Percentiles rank a stretch among this genome's conserved stretches.
Conservation (phyloP, 169 alveolate genomes). For the Plasmodium sp. region DNA sequence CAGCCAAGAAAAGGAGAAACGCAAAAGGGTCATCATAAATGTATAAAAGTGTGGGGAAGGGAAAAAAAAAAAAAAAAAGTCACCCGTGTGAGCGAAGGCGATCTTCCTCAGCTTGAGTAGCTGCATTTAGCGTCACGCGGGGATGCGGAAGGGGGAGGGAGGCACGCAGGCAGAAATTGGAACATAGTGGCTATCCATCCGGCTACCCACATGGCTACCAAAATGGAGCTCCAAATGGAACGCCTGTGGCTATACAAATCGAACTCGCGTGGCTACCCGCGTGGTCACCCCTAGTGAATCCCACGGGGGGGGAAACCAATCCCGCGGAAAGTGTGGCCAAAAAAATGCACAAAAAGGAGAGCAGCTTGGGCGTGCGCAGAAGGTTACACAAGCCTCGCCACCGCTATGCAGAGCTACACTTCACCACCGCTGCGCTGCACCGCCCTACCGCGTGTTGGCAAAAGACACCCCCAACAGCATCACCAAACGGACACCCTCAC, state of each 20-base stretch:
- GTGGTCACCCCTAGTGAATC: not conserved
- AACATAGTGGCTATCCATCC: not conserved
- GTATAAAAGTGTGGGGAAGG: not conserved
- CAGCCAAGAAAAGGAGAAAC: not conserved
- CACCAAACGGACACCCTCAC: not conserved
- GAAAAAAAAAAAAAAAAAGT: not conserved
- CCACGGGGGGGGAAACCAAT: not conserved
- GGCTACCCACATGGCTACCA: not conserved
- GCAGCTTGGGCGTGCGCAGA: not conserved
- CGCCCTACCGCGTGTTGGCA: not conserved
- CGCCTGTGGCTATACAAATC: not conserved
- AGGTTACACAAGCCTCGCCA: not conserved
- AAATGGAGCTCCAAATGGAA: not conserved
- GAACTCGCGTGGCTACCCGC: not conserved
- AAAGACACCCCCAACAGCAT: not conserved
- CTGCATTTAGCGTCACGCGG: not conserved
- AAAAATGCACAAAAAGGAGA: not conserved
- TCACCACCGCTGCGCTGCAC: not conserved
- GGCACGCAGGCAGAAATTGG: not conserved
- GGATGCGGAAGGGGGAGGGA: not conserved
- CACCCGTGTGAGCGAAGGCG: not conserved
- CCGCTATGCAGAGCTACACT: not conserved
- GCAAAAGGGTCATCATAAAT: not conserved
- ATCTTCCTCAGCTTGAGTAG: not conserved
- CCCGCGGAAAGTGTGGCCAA: not conserved